Evolutionary conservation across 176 grass and related monocot genomes (phyloP).

Genomic region (Musa itinerans): DNA sequence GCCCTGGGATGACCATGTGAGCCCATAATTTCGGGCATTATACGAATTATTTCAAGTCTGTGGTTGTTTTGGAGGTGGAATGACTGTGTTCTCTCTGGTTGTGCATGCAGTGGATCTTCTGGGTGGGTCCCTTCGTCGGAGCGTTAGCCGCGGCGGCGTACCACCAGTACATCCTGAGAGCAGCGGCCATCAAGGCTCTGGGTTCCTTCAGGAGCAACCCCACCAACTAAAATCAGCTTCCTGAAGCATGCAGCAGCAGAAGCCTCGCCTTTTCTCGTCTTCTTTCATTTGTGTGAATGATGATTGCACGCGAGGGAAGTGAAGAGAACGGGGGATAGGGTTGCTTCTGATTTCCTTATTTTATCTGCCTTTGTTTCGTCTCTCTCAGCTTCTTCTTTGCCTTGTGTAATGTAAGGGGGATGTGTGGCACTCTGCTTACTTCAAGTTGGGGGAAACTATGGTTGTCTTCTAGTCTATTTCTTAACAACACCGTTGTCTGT

Average conservation of each 20-base stretch:
- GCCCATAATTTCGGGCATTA: background rate
- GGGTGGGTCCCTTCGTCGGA: slow-evolving; percentile 12
- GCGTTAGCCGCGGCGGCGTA: slow-evolving; percentile 11
- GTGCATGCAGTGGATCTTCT: slow-evolving; percentile 18
- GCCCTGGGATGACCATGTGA: slow-evolving; percentile 8
- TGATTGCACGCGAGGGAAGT: background rate
- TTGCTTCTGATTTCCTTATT: background rate
- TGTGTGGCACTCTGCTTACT: slow-evolving; percentile 4
- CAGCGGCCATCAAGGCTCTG: slow-evolving; percentile 13
- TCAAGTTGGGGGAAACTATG: background rate
- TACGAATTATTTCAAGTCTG: background rate
- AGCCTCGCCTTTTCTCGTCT: background rate
- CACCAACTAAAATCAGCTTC: background rate
- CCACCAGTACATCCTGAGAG: slow-evolving; percentile 19
- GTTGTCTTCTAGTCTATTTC: background rate
- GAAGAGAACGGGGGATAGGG: background rate
- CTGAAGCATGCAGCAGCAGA: background rate
- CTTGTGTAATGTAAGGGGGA: background rate
- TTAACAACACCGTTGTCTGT: no score
- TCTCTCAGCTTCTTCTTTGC: background rate
- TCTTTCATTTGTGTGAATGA: background rate
- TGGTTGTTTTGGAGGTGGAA: background rate
- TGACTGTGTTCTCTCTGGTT: background rate
- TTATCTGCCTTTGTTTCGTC: background rate
- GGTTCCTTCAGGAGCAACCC: slow-evolving; percentile 21